phyloP scores from a whole-genome alignment of 352 stramenopile genomes.

The Globisporangium iwayamae region DNA sequence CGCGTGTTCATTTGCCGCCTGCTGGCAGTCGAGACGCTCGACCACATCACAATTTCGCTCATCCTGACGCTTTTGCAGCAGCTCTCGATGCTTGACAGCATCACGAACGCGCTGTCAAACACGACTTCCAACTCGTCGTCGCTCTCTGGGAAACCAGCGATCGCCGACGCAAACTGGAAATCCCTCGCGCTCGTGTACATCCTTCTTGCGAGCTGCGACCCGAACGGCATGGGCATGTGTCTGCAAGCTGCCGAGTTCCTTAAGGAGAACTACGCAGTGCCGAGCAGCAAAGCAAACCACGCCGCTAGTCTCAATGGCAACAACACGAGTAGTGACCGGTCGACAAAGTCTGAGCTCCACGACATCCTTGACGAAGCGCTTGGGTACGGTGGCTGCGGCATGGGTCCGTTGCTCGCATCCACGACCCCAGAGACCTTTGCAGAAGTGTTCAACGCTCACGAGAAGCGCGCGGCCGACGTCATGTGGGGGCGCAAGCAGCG shows the following conservation, averaged over 20 bases:
- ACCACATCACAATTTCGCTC: slow-evolving; percentile 64
- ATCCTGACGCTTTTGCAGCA: slow-evolving; percentile 70
- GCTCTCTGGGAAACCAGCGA: slow-evolving; percentile 24
- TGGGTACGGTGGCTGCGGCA: slow-evolving; percentile 68
- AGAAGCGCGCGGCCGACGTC: slow-evolving; percentile 72
- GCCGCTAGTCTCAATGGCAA: slow-evolving; percentile 3
- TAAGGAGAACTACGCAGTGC: slow-evolving; percentile 43
- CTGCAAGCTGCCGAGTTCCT: slow-evolving; percentile 69
- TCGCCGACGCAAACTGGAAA: slow-evolving; percentile 60
- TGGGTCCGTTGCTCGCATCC: slow-evolving; percentile 51
- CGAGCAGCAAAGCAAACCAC: slow-evolving; percentile 3
- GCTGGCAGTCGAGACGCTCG: slow-evolving; percentile 65
- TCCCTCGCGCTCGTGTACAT: slow-evolving; percentile 65
- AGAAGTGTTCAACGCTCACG: slow-evolving; percentile 66
- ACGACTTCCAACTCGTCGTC: slow-evolving; percentile 15
- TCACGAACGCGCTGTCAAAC: slow-evolving; percentile 14
- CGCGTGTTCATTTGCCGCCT: slow-evolving; percentile 71
- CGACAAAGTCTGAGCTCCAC: slow-evolving; percentile 45
- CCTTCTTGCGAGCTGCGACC: slow-evolving; percentile 70
- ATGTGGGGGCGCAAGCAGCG: slow-evolving; percentile 67
- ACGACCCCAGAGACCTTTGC: slow-evolving; percentile 44
- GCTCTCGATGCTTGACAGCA: slow-evolving; percentile 41
- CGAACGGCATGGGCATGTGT: slow-evolving; percentile 76
- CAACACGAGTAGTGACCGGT: slow-evolving; percentile 14
- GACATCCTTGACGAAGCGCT: slow-evolving; percentile 64